A percentile compares a stretch with the other conserved stretches of the same genome.
Conservation (phyloP, 108 stramenopile genomes). For the Skeletonema menzelii region DNA sequence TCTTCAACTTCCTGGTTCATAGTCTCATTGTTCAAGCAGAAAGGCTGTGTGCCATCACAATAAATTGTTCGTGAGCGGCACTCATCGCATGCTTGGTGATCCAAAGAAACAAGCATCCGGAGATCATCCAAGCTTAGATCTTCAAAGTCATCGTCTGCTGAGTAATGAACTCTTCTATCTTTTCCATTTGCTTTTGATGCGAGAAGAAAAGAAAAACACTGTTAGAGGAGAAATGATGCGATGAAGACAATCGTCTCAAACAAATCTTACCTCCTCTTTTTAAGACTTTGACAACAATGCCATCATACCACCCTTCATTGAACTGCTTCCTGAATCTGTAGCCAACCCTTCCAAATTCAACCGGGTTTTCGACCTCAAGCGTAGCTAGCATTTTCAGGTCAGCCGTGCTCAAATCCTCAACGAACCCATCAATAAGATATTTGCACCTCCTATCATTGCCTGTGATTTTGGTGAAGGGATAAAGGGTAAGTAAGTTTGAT, state of each 20-base stretch:
- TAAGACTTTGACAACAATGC: slow-evolving; percentile 21
- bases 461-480: neutral
- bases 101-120: slow-evolving; percentile 4
- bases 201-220: neutral
- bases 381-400: slow-evolving; percentile 2
- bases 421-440: slow-evolving; percentile 11
- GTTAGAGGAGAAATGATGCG: neutral
- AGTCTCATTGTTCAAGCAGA: neutral
- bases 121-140: slow-evolving; percentile 21
- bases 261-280: slow-evolving; percentile 7
- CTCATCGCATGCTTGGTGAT: neutral
- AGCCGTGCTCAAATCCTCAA: slow-evolving; percentile 19
- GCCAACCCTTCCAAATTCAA: slow-evolving; percentile 6
- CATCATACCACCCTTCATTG: slow-evolving; percentile 16
- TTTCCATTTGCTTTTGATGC: slow-evolving; percentile 19
- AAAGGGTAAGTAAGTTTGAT: neutral
- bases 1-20: neutral
- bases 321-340: slow-evolving; percentile 23
- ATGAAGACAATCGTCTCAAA: neutral
- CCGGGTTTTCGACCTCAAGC: slow-evolving; percentile 3
- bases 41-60: neutral
- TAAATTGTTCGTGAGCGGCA: slow-evolving; percentile 1
- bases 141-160: slow-evolving; percentile 27
- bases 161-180: slow-evolving; percentile 21
- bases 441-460: slow-evolving; percentile 12